These are phyloP conservation scores for Scheffersomyces illinoinensis DNA, from an alignment of 1,139 yeast genomes.

Conservation along the genomic window DNA sequence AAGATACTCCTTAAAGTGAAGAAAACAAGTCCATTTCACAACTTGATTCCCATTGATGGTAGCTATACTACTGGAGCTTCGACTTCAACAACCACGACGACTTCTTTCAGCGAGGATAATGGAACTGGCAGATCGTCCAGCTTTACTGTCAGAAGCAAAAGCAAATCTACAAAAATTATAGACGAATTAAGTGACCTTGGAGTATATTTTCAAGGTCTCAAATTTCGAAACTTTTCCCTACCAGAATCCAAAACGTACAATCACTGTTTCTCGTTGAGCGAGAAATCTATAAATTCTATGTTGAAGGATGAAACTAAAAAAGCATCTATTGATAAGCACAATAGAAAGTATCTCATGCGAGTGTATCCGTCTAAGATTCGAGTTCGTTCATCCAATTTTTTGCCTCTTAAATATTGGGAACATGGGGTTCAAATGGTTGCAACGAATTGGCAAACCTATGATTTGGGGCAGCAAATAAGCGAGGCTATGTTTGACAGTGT, in stretches of 20 bases:
- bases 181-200: conserved; percentile 61
- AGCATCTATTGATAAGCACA: conserved; percentile 69
- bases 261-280: conserved; percentile 87
- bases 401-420: conserved; percentile 78
- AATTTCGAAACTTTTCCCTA: conserved; percentile 77
- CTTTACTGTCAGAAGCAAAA: conserved; percentile 20
- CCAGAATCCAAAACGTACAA: conserved; percentile 82
- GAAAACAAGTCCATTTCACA: conserved; percentile 37
- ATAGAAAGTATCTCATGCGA: conserved; percentile 72
- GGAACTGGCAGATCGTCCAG: conserved; percentile 10
- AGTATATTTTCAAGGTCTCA: conserved; percentile 69
- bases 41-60: conserved; percentile 1
- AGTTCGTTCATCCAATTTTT: conserved; percentile 75
- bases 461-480: conserved; percentile 85
- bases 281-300: conserved; percentile 64
- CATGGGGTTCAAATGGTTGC: conserved; percentile 94
- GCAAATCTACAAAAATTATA: conserved; percentile 26
- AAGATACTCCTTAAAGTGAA: conserved; percentile 78
- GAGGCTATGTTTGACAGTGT: conserved; percentile 74
- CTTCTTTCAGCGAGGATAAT: conserved; percentile 53
- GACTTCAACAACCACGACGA: conserved; percentile 33
- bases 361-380: conserved; percentile 84
- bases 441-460: conserved; percentile 95
- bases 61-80: conserved; percentile 6
- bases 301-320: conserved; percentile 58